Base-by-base conservation (phyloP, 805 yeast species). In the Kazachstania psychrophila region DNA sequence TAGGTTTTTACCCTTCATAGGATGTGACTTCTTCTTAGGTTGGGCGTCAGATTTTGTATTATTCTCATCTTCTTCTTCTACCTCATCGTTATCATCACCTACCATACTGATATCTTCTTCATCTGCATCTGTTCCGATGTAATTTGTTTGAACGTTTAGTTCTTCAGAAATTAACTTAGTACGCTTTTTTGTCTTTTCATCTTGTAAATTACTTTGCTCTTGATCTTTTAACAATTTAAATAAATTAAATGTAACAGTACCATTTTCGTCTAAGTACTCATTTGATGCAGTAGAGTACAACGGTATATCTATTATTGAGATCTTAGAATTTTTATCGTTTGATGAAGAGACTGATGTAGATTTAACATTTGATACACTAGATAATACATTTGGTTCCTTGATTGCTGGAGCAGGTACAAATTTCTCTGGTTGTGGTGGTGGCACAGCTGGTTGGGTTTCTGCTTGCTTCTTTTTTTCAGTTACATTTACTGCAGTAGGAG, bases 1-100 rank as follows among this genome's bases (percentile, higher is more conserved):
- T 45, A 82, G 74, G 36, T 87, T 72, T 51, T 80, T 80, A 27
- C 73, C 69, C 49, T 67, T 66, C 51, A 67, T 69, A 32, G 61
- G 58, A 43, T 69, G 58, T 12, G 58, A 46, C 24, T 48, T 56
- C 35, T 52, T 58, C 45, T 52, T 54, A 5, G 54, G 53, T 23
- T 22, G 20, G 5, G 15, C 23, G 12, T 24, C 28, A 10, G 54
- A 42, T 10, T 45, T 38, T 5, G 40, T 37, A 13, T 45, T 53
- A 3, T 39, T 42, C 6, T 44, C 47, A 11, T 43, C 48, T 2
- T 44, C 47, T 14, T 46, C 45, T 6, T 48, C 50, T 2, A 46
- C 49, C 18, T 44, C 49, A 13, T 52, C 52, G 12, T 43, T 47
- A n/a, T 42, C 48, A 11, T 50, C 52, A 5, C 46, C 55, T 6